phyloP scores from a whole-genome alignment of 179 eudicot species.

The Corrigiola litoralis region DNA sequence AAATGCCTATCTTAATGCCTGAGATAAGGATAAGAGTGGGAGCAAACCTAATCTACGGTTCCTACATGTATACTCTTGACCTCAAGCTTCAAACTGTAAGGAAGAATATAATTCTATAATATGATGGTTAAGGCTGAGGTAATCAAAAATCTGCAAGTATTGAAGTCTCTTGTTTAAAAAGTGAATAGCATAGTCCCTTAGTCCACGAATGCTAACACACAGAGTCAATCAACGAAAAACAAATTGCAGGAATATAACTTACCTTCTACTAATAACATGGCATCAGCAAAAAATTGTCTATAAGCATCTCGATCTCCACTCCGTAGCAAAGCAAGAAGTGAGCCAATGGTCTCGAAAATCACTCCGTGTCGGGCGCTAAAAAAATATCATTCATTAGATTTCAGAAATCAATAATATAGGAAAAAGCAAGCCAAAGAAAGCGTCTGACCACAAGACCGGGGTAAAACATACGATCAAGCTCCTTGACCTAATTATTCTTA shows the following conservation, averaged over 20 bases:
- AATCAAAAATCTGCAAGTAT: too few relatives aligned
- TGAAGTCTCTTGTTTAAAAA: too few relatives aligned
- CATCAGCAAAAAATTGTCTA: conserved; percentile 68
- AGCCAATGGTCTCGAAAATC: conserved; percentile 72
- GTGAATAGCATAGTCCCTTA: too few relatives aligned
- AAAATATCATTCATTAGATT: conserved; percentile 11
- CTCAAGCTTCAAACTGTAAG: too few relatives aligned
- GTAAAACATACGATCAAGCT: background rate
- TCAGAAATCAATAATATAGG: background rate
- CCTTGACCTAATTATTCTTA: background rate
- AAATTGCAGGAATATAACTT: background rate
- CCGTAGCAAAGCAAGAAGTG: conserved; percentile 79
- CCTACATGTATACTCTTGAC: too few relatives aligned
- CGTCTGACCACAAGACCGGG: background rate
- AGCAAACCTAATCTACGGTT: background rate
- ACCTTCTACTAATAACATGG: conserved; percentile 72
- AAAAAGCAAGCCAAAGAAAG: background rate
- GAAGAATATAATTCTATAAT: too few relatives aligned
- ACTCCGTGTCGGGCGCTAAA: conserved; percentile 67
- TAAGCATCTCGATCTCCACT: conserved; percentile 80
- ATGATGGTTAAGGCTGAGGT: too few relatives aligned
- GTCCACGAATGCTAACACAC: too few relatives aligned
- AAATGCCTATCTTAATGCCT: background rate
- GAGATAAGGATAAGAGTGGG: background rate
- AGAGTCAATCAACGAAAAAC: background rate